These are phyloP conservation scores for Nicotiana otophora DNA, from an alignment of 257 asterid species.

Conservation along the genomic window DNA sequence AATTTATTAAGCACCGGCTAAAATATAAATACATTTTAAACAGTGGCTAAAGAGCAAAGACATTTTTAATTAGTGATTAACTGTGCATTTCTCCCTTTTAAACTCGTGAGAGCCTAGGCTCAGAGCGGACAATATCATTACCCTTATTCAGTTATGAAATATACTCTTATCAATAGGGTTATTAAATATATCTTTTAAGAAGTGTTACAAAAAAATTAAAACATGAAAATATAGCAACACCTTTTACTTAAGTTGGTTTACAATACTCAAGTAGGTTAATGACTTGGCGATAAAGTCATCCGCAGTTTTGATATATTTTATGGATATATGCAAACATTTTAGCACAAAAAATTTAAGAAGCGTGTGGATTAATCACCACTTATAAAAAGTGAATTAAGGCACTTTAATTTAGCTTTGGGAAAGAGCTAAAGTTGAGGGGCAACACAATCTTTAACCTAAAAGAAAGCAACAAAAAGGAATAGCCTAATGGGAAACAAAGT, in stretches of 20 bases:
- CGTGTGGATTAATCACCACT: constrained; percentile 5
- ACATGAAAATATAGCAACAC: too few species aligned
- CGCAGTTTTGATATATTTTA: background rate
- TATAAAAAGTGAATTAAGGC: background rate
- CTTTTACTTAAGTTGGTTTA: background rate
- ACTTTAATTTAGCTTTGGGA: constrained; percentile 15
- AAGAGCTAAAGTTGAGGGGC: background rate
- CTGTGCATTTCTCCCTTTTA: too few species aligned
- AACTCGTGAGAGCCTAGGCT: too few species aligned
- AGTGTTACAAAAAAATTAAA: background rate
- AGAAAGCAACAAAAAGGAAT: background rate
- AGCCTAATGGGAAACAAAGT: background rate
- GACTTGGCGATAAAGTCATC: background rate
- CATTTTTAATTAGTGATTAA: too few species aligned
- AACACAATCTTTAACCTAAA: background rate
- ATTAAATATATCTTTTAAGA: background rate
- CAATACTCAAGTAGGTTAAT: too few species aligned
- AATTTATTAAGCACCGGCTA: too few species aligned
- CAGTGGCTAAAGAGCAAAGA: too few species aligned
- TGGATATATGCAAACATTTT: background rate
- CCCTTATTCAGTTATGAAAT: too few species aligned
- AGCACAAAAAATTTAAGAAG: background rate
- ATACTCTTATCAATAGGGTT: too few species aligned
- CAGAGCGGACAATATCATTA: too few species aligned
- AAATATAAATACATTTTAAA: too few species aligned